These are phyloP conservation scores for Cordyceps farinosa DNA, from an alignment of 2,329 filamentous ascomycete species.

Conservation along the genomic window DNA sequence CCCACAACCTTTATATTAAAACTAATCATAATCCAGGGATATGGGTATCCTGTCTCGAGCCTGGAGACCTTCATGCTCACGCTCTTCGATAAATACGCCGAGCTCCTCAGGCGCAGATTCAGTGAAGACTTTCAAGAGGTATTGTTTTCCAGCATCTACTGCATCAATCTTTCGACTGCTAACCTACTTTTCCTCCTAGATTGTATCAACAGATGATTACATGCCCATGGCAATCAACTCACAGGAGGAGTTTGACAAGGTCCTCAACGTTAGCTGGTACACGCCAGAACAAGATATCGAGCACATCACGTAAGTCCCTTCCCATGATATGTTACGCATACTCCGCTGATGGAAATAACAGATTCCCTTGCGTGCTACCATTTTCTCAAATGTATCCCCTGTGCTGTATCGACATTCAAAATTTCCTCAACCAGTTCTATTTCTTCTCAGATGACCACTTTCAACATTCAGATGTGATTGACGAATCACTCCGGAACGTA, in stretches of 20 bases:
- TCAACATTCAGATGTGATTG: conserved; percentile 82
- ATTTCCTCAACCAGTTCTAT: conserved; percentile 97
- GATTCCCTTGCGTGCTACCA: conserved; percentile 90
- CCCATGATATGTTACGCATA: background rate
- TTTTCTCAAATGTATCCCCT: conserved; percentile 99
- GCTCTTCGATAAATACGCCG: conserved; percentile 90
- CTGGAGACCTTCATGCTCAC: conserved; percentile 83
- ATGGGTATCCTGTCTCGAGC: conserved; percentile 79
- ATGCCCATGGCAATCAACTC: conserved; percentile 99
- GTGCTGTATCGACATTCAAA: conserved; percentile 96
- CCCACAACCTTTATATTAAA: conserved; percentile 66
- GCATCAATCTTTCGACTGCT: background rate
- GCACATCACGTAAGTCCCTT: conserved; percentile 62
- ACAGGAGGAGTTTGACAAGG: conserved; percentile 87
- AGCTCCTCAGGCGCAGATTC: conserved; percentile 84
- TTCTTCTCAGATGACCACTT: conserved; percentile 97
- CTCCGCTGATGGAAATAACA: conserved; percentile 31
- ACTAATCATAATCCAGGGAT: conserved; percentile 79
- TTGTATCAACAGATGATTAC: conserved; percentile 90
- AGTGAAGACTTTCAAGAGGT: conserved; percentile 95
- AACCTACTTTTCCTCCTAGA: conserved; percentile 38
- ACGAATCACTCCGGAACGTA: conserved; percentile 81
- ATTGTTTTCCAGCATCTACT: conserved; percentile 19
- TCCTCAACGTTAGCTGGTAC: conserved; percentile 96
- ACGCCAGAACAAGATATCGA: conserved; percentile 73